These are phyloP conservation scores for Zygosaccharomyces bisporus DNA, from an alignment of 805 yeast genomes.

Conservation along the genomic window DNA sequence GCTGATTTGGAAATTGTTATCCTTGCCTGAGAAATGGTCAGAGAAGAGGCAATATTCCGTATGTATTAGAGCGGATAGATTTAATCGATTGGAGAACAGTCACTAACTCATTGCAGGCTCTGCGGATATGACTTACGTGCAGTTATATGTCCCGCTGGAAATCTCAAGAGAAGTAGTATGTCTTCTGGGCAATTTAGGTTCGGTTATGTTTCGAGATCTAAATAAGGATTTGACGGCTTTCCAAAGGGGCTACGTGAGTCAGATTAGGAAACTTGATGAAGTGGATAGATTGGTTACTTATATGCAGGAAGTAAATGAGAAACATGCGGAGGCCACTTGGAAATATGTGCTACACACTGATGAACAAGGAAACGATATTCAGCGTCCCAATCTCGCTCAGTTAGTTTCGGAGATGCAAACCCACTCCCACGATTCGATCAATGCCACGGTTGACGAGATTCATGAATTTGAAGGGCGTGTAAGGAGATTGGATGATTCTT, in stretches of 20 bases:
- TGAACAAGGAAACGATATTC: conserved; percentile 23
- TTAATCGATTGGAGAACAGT: neutral
- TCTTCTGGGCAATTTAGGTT: conserved; percentile 80
- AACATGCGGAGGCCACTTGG: conserved; percentile 40
- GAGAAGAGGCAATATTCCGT: conserved; percentile 43
- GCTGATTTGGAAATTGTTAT: neutral
- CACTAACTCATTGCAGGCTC: conserved; percentile 46
- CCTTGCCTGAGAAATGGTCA: conserved; percentile 20
- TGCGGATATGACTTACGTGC: conserved; percentile 95
- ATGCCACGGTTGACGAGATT: conserved; percentile 60
- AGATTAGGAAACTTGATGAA: conserved; percentile 76
- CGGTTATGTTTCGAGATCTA: conserved; percentile 83
- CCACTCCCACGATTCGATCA: conserved; percentile 41
- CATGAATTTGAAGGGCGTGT: conserved; percentile 69
- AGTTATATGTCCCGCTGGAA: conserved; percentile 81
- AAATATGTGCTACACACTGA: conserved; percentile 35
- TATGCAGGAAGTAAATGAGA: conserved; percentile 46
- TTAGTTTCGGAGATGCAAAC: conserved; percentile 25
- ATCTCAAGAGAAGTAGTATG: conserved; percentile 79
- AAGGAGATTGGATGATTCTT: conserved; percentile 64
- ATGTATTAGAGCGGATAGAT: conserved; percentile 15
- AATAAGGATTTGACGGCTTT: conserved; percentile 78
- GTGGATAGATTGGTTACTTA: conserved; percentile 69
- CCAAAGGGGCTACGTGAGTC: conserved; percentile 87
- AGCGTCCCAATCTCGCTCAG: conserved; percentile 19